Base-by-base conservation (phyloP, 2,329 filamentous ascomycete genomes). In the Juglanconis oblonga region DNA sequence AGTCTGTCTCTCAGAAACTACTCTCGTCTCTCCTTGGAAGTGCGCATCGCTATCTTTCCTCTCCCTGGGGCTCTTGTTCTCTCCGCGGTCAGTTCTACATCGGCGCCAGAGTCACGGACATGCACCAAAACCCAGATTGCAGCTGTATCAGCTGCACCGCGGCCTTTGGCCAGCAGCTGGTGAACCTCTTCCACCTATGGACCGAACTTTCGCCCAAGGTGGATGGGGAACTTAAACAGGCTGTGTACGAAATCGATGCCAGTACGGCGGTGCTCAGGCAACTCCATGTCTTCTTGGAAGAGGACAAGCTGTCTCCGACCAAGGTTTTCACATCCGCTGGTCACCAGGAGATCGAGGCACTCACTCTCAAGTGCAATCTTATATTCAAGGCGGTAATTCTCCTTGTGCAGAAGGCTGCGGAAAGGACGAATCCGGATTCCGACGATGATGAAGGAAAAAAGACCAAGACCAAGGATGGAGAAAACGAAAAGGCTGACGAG, bases 151-250 rank as follows among this genome's bases (percentile, higher is more conserved):
- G 44, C 10, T 57, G 48, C 24, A 52, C 48, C 13, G 38, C 36
- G 24, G 56, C 56, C n/a, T 59, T 56, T 52, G 55, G 59, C 52
- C 59, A 53, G 44, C 57, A 55, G 36, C 40, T 62, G n/a, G 55
- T 52, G 5, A 55, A 52, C 29, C 29, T 62, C 32, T 29, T 59
- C 11, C 50, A 54, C 5, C 33, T 17, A 3, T 48, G 51, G 50
- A n/a, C 10, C 4, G 42, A 48, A 5, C 14, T 61, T 5, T 29
- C 35, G 4, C n/a, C 24, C 8, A 31, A 4, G 5, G 29, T 42
- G 3, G 33, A 42, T 3, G 5, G 4, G 2, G 11, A 17, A 9
- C 13, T 50, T 5, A 14, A 13, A 5, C 2, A 5, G 1, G 4
- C 53, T 4, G 1, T 44, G 4, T 35, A 49, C 40, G 14, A 29